Conservation (phyloP, 257 asterid species). For the Capsicum baccatum region DNA sequence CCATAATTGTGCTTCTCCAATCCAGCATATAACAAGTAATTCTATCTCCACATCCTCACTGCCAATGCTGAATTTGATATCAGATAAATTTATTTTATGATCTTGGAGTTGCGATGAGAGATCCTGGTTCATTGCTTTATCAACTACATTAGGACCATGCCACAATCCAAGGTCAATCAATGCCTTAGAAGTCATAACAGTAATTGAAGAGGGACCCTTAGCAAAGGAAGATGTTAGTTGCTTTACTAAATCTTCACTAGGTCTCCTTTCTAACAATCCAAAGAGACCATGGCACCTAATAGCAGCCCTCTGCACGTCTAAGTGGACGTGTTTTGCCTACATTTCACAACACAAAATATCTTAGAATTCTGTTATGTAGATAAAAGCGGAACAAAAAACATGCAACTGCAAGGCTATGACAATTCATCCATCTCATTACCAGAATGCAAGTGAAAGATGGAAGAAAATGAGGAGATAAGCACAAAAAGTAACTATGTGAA, state of each 20-base stretch:
- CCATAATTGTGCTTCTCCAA: conserved; percentile 60
- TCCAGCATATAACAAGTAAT: conserved; percentile 66
- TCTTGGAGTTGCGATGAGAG: conserved; percentile 55
- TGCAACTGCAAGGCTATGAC: neutral
- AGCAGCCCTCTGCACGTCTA: conserved; percentile 94
- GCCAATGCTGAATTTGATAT: conserved; percentile 48
- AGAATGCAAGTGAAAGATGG: conserved; percentile 19
- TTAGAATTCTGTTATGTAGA: conserved; percentile 10
- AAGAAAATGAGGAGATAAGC: conserved; percentile 13
- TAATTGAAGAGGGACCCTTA: conserved; percentile 58
- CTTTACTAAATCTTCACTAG: conserved; percentile 64
- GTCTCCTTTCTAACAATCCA: conserved; percentile 78
- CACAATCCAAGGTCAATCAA: conserved; percentile 92
- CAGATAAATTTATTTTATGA: conserved; percentile 40
- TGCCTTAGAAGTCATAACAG: conserved; percentile 78
- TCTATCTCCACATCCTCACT: conserved; percentile 61
- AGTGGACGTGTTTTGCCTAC: conserved; percentile 84
- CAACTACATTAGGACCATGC: conserved; percentile 88
- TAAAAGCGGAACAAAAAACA: conserved; percentile 22
- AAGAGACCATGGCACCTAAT: conserved; percentile 91
- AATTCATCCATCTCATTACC: neutral
- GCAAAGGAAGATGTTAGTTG: conserved; percentile 72
- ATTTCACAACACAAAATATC: conserved; percentile 37
- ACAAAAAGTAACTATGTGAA: neutral
- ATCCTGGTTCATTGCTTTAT: conserved; percentile 65